Base-by-base conservation (phyloP, 2,329 filamentous ascomycete genomes). In the Scytalidium lignicola region DNA sequence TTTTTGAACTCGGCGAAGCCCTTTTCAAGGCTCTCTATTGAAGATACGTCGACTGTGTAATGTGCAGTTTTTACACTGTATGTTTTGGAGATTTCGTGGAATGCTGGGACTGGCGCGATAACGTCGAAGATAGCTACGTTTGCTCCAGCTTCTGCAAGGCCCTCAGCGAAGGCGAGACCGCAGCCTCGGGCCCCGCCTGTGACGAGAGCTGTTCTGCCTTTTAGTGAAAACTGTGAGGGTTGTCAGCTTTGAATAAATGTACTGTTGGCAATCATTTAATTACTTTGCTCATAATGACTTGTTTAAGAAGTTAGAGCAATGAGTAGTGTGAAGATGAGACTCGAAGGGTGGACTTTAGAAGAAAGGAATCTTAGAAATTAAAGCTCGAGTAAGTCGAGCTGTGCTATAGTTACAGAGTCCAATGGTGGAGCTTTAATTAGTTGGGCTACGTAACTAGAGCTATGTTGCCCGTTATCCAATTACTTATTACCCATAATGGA, bases 181-280 rank as follows among this genome's bases (percentile, higher is more conserved):
- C 68, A 70, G 5, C 73, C 73, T 44, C 69, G 61, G 8, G 70
- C 68, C n/a, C 70, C 73, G 18, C 73, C 73, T 1, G 73, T 75
- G 4, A 75, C 65, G 13, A 74, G 60, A 8, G 71, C 70, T 3
- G 68, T 73, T 39, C 70, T 67, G 18, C 70, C 70, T 57, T 69
- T 63, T n/a, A 75, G 62, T 2, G 70, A 73, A 55, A 75, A 74
- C 65, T 72, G 39, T 40, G 21, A 10, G 23, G 19, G 28, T n/a
- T 10, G 13, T 47, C n/a, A 42, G 23, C 26, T n/a, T 4, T 1
- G 3, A 19, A 41, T 17, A 12, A 4, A 40, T 4, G 37, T 37
- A n/a, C 7, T 5, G 15, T 5, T 15, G 6, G 15, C 4, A 13
- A 4, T 37, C 5, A 9, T 4, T 4, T 8, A 43, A 20, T 20